phyloP scores from a whole-genome alignment of 768 basidiomycete species.

The Suillus luteus region DNA sequence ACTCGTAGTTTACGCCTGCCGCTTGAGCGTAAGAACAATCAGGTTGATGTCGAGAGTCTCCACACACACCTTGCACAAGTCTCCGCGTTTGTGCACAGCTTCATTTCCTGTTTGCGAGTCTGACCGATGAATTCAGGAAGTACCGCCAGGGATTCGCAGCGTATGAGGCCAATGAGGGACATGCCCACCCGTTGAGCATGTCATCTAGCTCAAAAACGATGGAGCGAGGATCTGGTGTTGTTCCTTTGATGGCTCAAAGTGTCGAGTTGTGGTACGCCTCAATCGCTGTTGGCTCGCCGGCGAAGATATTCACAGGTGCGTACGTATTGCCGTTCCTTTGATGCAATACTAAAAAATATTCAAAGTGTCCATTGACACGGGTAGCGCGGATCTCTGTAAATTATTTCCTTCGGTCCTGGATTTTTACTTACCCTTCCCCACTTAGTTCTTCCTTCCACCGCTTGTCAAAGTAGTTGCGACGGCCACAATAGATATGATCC shows the following conservation, averaged over 20 bases:
- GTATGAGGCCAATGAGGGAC: slow-evolving; percentile 48
- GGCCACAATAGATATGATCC: slow-evolving; percentile 36
- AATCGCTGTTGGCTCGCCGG: slow-evolving; percentile 51
- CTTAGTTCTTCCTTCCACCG: slow-evolving; percentile 42
- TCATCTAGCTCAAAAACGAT: slow-evolving; percentile 1
- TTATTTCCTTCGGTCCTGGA: background rate
- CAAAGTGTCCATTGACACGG: slow-evolving; percentile 52
- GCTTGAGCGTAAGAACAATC: slow-evolving; percentile 24
- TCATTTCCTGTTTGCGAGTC: background rate
- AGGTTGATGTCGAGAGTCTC: slow-evolving; percentile 12
- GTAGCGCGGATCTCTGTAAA: slow-evolving; percentile 46
- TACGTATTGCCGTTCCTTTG: background rate
- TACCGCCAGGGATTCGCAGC: slow-evolving; percentile 43
- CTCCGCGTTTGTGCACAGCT: slow-evolving; percentile 16
- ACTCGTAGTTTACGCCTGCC: slow-evolving; percentile 18
- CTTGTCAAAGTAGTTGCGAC: slow-evolving; percentile 32
- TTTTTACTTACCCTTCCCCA: slow-evolving; percentile 27
- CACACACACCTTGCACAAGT: slow-evolving; percentile 19
- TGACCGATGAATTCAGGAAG: slow-evolving; percentile 37
- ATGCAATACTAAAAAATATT: background rate
- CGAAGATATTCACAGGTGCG: slow-evolving; percentile 43
- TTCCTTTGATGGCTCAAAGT: slow-evolving; percentile 39
- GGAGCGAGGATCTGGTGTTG: slow-evolving; percentile 33
- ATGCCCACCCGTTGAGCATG: slow-evolving; percentile 35
- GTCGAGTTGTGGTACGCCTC: slow-evolving; percentile 47